Conservation (phyloP, 331 rosid genomes). For the Acacia pycnantha region DNA sequence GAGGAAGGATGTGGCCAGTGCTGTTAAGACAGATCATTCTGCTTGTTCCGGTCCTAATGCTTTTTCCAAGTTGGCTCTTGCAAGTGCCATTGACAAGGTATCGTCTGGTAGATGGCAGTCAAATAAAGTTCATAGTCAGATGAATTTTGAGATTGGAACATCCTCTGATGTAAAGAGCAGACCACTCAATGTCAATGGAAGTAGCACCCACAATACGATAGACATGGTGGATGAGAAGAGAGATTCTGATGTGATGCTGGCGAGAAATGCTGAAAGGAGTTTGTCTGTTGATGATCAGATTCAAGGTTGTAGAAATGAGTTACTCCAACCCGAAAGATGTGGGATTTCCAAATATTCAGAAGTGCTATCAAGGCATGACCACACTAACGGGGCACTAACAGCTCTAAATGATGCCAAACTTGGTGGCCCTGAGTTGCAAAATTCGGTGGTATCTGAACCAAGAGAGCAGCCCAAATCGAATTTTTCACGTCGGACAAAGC, state of each 20-base stretch:
- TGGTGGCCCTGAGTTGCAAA: conserved; percentile 52
- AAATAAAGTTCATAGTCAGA: conserved; percentile 50
- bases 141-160: conserved; percentile 53
- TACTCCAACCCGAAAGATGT: conserved; percentile 44
- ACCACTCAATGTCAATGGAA: conserved; percentile 39
- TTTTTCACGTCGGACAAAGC: conserved; percentile 68
- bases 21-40: conserved; percentile 54
- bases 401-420: conserved; percentile 33
- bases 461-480: conserved; percentile 68
- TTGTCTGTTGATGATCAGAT: conserved; percentile 40
- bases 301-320: conserved; percentile 59
- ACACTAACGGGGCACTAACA: conserved; percentile 41
- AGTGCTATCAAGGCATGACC: conserved; percentile 37
- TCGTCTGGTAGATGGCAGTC: conserved; percentile 96
- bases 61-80: conserved; percentile 79
- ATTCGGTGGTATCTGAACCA: conserved; percentile 40
- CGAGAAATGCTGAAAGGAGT: conserved; percentile 58
- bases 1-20: conserved; percentile 69
- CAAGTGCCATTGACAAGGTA: conserved; percentile 89
- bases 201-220: conserved; percentile 32
- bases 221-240: conserved; percentile 51
- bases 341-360: conserved; percentile 43
- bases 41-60: conserved; percentile 63
- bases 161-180: conserved; percentile 49
- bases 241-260: conserved; percentile 50